Percentiles rank a stretch among this genome's conserved stretches.
phyloP scores from a whole-genome alignment of 345 rosid species.

The Camelina neglecta region DNA sequence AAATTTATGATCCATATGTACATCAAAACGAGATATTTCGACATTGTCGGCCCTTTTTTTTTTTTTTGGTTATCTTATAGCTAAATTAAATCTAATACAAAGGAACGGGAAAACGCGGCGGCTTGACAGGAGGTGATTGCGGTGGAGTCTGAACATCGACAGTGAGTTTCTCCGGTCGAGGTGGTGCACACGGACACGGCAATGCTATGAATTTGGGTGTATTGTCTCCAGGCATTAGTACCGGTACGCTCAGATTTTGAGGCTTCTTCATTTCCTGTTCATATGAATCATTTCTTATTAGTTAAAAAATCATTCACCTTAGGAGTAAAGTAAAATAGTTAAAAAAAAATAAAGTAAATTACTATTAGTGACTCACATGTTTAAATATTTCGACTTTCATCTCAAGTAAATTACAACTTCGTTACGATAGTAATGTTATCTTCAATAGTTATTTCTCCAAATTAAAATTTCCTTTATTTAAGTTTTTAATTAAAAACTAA shows the following conservation, averaged over 20 bases:
- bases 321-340: no score
- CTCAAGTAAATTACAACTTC: no score
- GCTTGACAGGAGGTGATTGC: constrained; percentile 46
- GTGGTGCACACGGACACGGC: constrained; percentile 88
- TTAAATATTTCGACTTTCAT: no score
- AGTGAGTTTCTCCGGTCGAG: constrained; percentile 49
- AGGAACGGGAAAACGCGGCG: constrained; percentile 69
- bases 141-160: constrained; percentile 55
- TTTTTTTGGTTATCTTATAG: constrained; percentile 15
- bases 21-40: constrained; percentile 41
- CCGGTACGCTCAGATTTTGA: constrained; percentile 68
- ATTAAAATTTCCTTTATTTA: no score
- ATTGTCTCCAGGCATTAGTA: constrained; percentile 88
- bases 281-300: not conserved
- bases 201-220: constrained; percentile 90
- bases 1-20: constrained; percentile 44
- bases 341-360: no score
- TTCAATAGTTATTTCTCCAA: no score
- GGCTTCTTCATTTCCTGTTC: constrained; percentile 61
- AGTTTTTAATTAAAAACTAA: not conserved
- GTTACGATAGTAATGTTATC: no score
- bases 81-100: constrained; percentile 55
- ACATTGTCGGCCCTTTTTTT: constrained; percentile 16
- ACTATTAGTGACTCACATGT: no score
- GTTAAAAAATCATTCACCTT: not conserved